Percentiles rank a stretch among this genome's conserved stretches.
Evolutionary conservation across 2,329 filamentous ascomycete species (phyloP).

Genomic region (Leptographium wingfieldii): DNA sequence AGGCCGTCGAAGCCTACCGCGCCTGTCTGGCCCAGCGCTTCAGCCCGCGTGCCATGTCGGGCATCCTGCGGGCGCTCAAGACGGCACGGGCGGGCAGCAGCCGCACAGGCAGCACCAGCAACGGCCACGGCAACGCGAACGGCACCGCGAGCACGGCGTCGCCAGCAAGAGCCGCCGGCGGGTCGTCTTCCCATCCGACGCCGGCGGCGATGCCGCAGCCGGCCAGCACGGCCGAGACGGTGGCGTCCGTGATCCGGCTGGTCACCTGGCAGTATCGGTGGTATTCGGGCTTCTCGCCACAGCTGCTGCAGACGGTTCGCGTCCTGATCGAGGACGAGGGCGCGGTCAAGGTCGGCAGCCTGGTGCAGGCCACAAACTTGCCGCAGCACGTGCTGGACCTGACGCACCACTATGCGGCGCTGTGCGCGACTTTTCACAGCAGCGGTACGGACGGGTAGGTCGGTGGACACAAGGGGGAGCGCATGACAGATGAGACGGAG

Average conservation of each 20-base stretch:
- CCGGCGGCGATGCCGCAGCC: no score
- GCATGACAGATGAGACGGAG: not conserved
- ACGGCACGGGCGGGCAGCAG: constrained; percentile 15
- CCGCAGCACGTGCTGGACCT: constrained; percentile 88
- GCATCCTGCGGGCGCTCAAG: constrained; percentile 71
- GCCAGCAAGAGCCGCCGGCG: not conserved
- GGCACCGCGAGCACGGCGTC: not conserved
- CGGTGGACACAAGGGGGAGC: not conserved
- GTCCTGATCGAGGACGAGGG: constrained; percentile 95
- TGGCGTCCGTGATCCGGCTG: constrained; percentile 76
- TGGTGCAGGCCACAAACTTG: constrained; percentile 89
- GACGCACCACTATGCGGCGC: constrained; percentile 88
- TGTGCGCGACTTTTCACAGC: constrained; percentile 92
- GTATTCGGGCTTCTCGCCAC: constrained; percentile 98
- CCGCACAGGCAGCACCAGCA: not conserved
- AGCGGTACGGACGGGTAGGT: constrained; percentile 71
- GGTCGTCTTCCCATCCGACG: no score
- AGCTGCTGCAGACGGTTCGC: constrained; percentile 75
- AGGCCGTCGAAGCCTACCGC: constrained; percentile 86
- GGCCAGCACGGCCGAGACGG: constrained; percentile 56
- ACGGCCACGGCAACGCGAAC: not conserved
- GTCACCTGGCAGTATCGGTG: constrained; percentile 98
- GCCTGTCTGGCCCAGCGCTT: constrained; percentile 80
- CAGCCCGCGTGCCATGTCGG: constrained; percentile 81
- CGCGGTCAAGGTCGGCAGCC: constrained; percentile 91